Base-by-base conservation (phyloP, 352 stramenopile genomes). In the Globisporangium spiculum region DNA sequence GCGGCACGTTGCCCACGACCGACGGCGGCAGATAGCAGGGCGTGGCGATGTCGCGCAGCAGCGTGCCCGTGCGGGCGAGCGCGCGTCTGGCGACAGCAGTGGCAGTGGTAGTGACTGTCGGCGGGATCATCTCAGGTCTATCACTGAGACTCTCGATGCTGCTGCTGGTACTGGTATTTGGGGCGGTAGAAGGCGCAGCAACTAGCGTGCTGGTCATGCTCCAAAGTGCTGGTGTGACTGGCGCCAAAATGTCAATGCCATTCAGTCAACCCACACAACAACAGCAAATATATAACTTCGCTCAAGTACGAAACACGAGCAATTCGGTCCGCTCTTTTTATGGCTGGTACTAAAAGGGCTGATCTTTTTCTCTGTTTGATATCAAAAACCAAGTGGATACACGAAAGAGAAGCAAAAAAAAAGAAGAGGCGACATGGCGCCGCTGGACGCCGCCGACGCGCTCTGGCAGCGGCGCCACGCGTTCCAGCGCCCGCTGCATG, bases 1-100 rank as follows among this genome's bases (percentile, higher is more conserved):
- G 83, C 24, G 86, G 84, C 38, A 92, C 74, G 64, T 86, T 90
- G 61, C 84, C 86, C 27, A 76, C 74, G 67, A 92, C 75, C 22
- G 79, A 85, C 24, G 86, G 74, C 36, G 86, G 84, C 26, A 94
- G 69, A 74, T 91, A 94, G 71, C 86, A 94, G 36, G 86, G 86
- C 73, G 86, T 91, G 46, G 70, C 16, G 22, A 85, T 41, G 38
- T 67, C 63, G 52, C 66, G 32, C 55, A 85, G 69, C 57, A 85
- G 68, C 20, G 68, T 77, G 46, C 72, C 75, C 27, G 65, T 65
- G 64, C 71, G 77, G 59, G 83, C 80, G 62, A 86, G 68, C 60
- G 66, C 68, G 20, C 55, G 12, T 14, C 58, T 30, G 20, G 65
- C 46, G 52, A 38, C 48, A 46, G 60, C 44, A 30, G 53, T 54